Conservation (phyloP, 2,329 filamentous ascomycete species). For the Colletotrichum lini region DNA sequence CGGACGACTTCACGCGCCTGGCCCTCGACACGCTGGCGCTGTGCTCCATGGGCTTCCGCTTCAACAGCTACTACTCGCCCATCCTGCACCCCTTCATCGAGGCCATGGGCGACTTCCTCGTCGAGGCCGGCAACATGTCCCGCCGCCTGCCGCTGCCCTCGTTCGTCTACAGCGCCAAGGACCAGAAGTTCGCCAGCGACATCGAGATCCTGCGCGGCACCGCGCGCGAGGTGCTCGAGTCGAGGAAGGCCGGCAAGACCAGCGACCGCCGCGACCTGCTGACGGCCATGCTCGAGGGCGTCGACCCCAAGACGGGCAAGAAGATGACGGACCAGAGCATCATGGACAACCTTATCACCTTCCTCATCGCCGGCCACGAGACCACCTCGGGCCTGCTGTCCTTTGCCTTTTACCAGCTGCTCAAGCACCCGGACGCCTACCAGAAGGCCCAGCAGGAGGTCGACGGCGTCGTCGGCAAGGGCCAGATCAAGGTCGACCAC, state of each 20-base stretch:
- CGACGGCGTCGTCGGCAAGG: slow-evolving; percentile 73
- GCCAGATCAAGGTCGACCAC: slow-evolving; percentile 70
- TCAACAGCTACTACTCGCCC: slow-evolving; percentile 71
- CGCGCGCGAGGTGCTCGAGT: slow-evolving; percentile 70
- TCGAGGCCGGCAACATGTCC: slow-evolving; percentile 66
- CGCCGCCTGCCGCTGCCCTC: slow-evolving; percentile 62
- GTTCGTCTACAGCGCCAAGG: slow-evolving; percentile 59
- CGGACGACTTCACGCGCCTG: slow-evolving; percentile 74
- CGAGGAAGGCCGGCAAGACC: slow-evolving; percentile 62
- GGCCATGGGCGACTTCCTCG: slow-evolving; percentile 73
- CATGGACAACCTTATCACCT: slow-evolving; percentile 78
- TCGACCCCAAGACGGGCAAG: slow-evolving; percentile 75
- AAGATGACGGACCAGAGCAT: slow-evolving; percentile 72
- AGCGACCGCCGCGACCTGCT: slow-evolving; percentile 70
- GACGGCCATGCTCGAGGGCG: slow-evolving; percentile 74
- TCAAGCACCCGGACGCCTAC: slow-evolving; percentile 74
- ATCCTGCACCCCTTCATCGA: slow-evolving; percentile 59
- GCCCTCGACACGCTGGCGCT: slow-evolving; percentile 75
- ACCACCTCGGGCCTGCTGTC: slow-evolving; percentile 78
- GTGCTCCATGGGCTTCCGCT: slow-evolving; percentile 70
- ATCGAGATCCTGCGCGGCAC: slow-evolving; percentile 66
- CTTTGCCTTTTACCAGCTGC: slow-evolving; percentile 75
- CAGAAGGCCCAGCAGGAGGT: slow-evolving; percentile 77
- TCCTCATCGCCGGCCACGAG: slow-evolving; percentile 77
- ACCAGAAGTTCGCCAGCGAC: slow-evolving; percentile 63